phyloP scores from a whole-genome alignment of 192 early-diverging fungal species.

The Chytriomyces confervae region DNA sequence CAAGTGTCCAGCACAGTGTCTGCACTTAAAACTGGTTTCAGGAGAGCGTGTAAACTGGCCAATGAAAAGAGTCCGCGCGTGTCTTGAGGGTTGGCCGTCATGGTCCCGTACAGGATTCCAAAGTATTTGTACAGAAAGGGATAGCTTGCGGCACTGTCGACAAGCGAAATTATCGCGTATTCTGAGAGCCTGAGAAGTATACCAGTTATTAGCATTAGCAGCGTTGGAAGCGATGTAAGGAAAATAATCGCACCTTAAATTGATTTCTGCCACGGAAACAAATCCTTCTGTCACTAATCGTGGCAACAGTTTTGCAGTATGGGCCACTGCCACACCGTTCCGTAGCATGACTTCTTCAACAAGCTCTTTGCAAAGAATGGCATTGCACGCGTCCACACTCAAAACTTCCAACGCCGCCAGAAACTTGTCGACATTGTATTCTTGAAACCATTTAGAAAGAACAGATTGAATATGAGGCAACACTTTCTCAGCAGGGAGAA shows the following conservation, averaged over 20 bases:
- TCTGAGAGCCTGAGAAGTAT: too few species aligned
- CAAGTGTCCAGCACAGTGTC: background rate
- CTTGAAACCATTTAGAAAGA: conserved; percentile 11
- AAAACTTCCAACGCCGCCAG: background rate
- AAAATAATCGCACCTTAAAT: background rate
- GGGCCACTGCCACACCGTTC: conserved; percentile 8
- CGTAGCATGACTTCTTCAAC: background rate
- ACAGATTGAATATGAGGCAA: background rate
- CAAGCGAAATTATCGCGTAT: background rate
- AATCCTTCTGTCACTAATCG: background rate
- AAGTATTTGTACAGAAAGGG: conserved; percentile 7
- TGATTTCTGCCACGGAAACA: background rate
- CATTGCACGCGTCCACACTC: background rate
- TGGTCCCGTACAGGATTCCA: conserved; percentile 21
- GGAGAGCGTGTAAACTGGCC: background rate
- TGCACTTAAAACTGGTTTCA: background rate
- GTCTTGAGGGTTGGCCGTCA: background rate
- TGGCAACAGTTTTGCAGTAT: conserved; percentile 15
- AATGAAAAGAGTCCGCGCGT: background rate
- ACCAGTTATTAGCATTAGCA: background rate
- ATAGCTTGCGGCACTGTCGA: background rate
- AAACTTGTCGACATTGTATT: background rate
- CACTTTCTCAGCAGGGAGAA: background rate
- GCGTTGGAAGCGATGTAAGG: background rate
- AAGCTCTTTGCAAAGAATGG: background rate